These are phyloP conservation scores for Hydnomerulius pinastri DNA, from an alignment of 768 basidiomycete genomes.

Conservation along the genomic window DNA sequence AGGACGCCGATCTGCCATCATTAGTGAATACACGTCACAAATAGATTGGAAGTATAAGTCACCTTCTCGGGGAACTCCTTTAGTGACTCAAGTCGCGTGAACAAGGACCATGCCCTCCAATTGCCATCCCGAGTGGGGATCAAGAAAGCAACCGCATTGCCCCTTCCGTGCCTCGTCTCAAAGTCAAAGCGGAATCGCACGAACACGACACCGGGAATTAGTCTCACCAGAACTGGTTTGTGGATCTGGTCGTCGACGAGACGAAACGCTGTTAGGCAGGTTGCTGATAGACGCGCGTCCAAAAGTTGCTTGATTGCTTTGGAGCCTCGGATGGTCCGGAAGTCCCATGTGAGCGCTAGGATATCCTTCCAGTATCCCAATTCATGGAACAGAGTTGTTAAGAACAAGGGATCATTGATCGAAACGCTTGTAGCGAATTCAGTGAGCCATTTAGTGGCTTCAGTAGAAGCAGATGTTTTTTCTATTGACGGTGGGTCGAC, in stretches of 20 bases:
- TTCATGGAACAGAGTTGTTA: slow-evolving; percentile 20
- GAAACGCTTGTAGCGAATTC: slow-evolving; percentile 12
- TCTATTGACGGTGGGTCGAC: slow-evolving; percentile 14
- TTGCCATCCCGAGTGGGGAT: slow-evolving; percentile 35
- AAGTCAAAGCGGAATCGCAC: slow-evolving; percentile 59
- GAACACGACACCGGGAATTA: slow-evolving; percentile 57
- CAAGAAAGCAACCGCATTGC: slow-evolving; percentile 55
- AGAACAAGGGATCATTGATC: background rate
- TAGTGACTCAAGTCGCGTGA: slow-evolving; percentile 60
- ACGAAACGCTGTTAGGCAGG: slow-evolving; percentile 17
- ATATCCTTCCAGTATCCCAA: slow-evolving; percentile 52
- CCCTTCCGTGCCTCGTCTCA: slow-evolving; percentile 47
- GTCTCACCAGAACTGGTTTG: slow-evolving; percentile 36
- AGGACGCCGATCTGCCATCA: slow-evolving; percentile 33
- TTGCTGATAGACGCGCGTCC: slow-evolving; percentile 33
- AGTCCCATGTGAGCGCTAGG: slow-evolving; percentile 53
- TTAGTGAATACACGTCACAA: background rate
- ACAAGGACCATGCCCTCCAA: slow-evolving; percentile 64
- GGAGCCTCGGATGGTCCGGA: slow-evolving; percentile 47
- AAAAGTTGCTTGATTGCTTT: slow-evolving; percentile 39
- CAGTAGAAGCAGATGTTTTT: slow-evolving; percentile 6
- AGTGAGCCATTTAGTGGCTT: slow-evolving; percentile 19
- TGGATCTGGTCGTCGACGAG: slow-evolving; percentile 28
- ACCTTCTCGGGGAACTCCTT: slow-evolving; percentile 51
- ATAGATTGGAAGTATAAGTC: background rate